Conservation (phyloP, 2,329 filamentous ascomycete genomes). For the Colletotrichum caudatum region DNA sequence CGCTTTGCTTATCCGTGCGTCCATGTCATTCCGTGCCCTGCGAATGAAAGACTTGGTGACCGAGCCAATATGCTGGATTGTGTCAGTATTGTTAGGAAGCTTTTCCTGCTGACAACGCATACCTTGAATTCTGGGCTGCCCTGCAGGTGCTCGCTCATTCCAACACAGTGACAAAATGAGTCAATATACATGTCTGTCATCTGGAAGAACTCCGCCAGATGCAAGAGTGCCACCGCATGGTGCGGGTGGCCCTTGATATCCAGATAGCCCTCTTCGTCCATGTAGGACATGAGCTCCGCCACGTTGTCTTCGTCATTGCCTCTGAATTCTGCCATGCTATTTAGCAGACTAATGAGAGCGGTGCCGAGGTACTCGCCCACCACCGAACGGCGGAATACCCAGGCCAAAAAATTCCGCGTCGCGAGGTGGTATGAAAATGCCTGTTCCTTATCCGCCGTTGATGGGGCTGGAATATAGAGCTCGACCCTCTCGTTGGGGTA, state of each 20-base stretch:
- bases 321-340: conserved; percentile 73
- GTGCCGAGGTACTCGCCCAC: conserved; percentile 75
- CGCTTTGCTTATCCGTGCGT: conserved; percentile 69
- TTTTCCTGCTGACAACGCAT: conserved; percentile 47
- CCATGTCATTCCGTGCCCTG: conserved; percentile 73
- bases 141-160: conserved; percentile 75
- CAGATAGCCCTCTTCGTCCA: conserved; percentile 77
- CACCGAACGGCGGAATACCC: conserved; percentile 72
- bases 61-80: conserved; percentile 59
- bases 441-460: conserved; percentile 63
- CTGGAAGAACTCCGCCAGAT: conserved; percentile 75
- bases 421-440: conserved; percentile 73
- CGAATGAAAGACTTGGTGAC: conserved; percentile 75
- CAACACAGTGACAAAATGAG: conserved; percentile 82
- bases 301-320: conserved; percentile 66
- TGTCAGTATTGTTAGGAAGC: conserved; percentile 44
- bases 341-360: conserved; percentile 73
- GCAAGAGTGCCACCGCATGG: conserved; percentile 76
- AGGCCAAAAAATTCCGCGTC: conserved; percentile 82
- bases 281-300: conserved; percentile 72
- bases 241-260: conserved; percentile 74
- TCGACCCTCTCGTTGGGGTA: conserved; percentile 59
- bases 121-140: conserved; percentile 71
- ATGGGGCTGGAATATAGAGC: conserved; percentile 77
- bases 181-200: conserved; percentile 76